These are phyloP conservation scores for Eucommia ulmoides DNA, from an alignment of 257 asterid genomes.

Conservation along the genomic window DNA sequence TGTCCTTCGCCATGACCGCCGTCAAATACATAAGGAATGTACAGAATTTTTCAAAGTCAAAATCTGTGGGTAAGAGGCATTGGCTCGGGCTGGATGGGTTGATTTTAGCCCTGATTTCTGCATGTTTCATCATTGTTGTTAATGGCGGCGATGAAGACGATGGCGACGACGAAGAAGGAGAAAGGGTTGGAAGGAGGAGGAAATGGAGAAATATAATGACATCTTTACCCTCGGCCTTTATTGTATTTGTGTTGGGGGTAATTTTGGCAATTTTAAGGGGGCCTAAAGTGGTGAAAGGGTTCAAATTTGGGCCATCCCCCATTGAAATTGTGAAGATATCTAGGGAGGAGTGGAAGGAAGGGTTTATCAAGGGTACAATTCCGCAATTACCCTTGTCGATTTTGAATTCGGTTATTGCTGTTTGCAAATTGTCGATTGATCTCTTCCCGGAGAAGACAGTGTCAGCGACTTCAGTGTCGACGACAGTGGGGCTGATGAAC, in stretches of 20 bases:
- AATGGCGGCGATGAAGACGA: conserved; percentile 33
- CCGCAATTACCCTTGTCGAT: conserved; percentile 70
- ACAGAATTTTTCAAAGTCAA: conserved; percentile 46
- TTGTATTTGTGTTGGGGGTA: conserved; percentile 44
- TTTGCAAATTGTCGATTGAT: conserved; percentile 59
- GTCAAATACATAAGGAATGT: conserved; percentile 46
- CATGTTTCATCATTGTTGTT: conserved; percentile 42
- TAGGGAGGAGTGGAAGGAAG: conserved; percentile 60
- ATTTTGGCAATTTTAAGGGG: conserved; percentile 48
- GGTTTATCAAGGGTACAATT: conserved; percentile 62
- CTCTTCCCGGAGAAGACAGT: conserved; percentile 55
- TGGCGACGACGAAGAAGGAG: background rate
- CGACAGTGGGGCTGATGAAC: conserved; percentile 71
- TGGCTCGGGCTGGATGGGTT: conserved; percentile 76
- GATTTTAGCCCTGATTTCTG: conserved; percentile 44
- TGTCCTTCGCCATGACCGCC: conserved; percentile 62
- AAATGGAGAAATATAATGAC: conserved; percentile 16
- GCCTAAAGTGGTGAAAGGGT: conserved; percentile 39
- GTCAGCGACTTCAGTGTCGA: conserved; percentile 56
- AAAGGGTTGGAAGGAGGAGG: conserved; percentile 1
- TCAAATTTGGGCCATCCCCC: conserved; percentile 54
- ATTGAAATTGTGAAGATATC: conserved; percentile 33
- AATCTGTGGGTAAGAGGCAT: conserved; percentile 35
- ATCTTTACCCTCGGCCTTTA: conserved; percentile 59
- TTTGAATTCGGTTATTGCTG: conserved; percentile 69